These are phyloP conservation scores for Aspergillus luchuensis DNA, from an alignment of 2,329 filamentous ascomycete species.

Conservation along the genomic window DNA sequence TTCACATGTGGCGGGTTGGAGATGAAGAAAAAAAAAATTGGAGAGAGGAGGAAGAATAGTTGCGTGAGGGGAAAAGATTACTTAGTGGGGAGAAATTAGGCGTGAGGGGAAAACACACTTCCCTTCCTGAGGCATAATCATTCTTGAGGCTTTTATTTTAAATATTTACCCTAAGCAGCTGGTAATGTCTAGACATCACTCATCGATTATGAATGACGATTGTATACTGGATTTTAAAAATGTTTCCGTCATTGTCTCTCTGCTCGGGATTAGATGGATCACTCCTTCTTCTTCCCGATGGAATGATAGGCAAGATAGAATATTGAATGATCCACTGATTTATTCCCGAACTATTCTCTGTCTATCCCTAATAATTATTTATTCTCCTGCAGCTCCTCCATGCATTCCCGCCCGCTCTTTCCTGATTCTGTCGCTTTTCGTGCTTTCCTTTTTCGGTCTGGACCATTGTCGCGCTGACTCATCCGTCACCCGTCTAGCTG, in stretches of 20 bases:
- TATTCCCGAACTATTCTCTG: neutral
- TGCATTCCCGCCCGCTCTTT: neutral
- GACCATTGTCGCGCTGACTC: neutral
- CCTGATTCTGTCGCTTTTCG: constrained; percentile 2
- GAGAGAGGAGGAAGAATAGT: neutral
- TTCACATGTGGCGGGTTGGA: neutral
- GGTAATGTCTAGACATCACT: neutral
- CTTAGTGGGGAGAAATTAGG: constrained; percentile 21
- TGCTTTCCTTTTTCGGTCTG: neutral
- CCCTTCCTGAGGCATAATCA: neutral
- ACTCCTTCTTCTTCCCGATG: neutral
- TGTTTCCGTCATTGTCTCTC: neutral
- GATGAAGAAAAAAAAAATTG: neutral
- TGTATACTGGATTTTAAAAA: too few relatives aligned
- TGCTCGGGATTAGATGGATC: neutral
- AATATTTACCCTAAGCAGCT: neutral
- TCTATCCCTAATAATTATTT: neutral
- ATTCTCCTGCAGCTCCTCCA: neutral
- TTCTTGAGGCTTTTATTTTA: neutral
- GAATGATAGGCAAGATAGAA: neutral
- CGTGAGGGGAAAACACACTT: constrained; percentile 9
- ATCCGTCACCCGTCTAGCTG: neutral
- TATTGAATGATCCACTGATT: neutral
- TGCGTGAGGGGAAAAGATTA: constrained; percentile 18
- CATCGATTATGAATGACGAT: neutral